phyloP scores from a whole-genome alignment of 768 basidiomycete genomes.

The Boletus rufocinnamomeus region DNA sequence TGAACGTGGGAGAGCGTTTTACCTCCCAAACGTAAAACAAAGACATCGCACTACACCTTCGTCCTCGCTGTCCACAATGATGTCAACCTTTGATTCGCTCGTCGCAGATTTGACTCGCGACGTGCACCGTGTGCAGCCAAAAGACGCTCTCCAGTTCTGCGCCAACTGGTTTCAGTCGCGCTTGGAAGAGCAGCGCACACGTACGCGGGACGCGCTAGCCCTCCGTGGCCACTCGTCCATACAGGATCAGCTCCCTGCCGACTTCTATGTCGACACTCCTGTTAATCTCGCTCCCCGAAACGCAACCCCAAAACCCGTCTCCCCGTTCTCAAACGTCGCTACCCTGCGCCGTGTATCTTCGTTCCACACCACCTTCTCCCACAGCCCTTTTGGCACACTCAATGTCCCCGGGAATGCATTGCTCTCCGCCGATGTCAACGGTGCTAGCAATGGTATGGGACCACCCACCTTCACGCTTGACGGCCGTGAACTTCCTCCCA shows the following conservation, averaged over 20 bases:
- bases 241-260: constrained; percentile 53
- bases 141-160: constrained; percentile 89
- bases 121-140: constrained; percentile 80
- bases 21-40: constrained; percentile 14
- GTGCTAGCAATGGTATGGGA: constrained; percentile 29
- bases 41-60: background rate
- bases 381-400: constrained; percentile 75
- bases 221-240: constrained; percentile 52
- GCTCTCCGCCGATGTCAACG: constrained; percentile 49
- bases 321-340: constrained; percentile 57
- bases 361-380: constrained; percentile 51
- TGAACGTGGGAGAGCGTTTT: constrained; percentile 31
- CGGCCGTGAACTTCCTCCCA: constrained; percentile 59
- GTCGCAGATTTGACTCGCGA: constrained; percentile 86
- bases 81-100: constrained; percentile 81
- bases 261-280: constrained; percentile 60
- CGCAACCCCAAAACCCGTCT: constrained; percentile 44
- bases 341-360: constrained; percentile 50
- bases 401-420: constrained; percentile 83
- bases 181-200: constrained; percentile 80
- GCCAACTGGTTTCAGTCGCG: constrained; percentile 93
- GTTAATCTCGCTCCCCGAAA: constrained; percentile 33
- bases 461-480: constrained; percentile 63
- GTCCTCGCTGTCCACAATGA: constrained; percentile 21
- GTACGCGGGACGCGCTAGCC: constrained; percentile 60